Percentiles rank a stretch among this genome's conserved stretches.
Conservation (phyloP, 345 rosid genomes). For the Camelina laxa region DNA sequence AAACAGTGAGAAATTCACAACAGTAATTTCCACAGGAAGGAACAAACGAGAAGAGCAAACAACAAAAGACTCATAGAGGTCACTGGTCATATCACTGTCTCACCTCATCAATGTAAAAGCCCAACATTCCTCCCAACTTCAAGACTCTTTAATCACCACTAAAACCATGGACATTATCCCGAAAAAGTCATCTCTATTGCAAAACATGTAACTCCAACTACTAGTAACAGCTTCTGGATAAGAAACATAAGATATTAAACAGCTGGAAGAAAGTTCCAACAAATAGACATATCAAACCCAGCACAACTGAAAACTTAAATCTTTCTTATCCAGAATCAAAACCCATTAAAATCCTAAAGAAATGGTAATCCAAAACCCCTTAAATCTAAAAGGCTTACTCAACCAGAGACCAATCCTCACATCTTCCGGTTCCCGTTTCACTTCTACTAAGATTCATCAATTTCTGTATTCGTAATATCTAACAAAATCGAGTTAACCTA, state of each 20-base stretch:
- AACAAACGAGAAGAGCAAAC: constrained; percentile 10
- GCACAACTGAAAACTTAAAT: neutral
- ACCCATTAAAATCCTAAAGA: neutral
- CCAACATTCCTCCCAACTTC: constrained; percentile 71
- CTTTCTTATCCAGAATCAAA: constrained; percentile 31
- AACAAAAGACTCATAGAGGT: constrained; percentile 20
- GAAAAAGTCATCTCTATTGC: constrained; percentile 51
- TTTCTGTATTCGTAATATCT: neutral
- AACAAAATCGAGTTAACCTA: neutral
- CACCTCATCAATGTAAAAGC: constrained; percentile 72
- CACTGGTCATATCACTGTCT: constrained; percentile 15
- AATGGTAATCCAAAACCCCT: constrained; percentile 6
- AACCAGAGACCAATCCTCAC: no score
- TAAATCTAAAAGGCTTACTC: neutral
- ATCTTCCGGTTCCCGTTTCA: no score
- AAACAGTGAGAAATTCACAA: neutral
- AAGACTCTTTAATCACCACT: constrained; percentile 61
- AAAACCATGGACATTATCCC: constrained; percentile 46
- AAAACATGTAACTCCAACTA: constrained; percentile 43
- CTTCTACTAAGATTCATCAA: no score
- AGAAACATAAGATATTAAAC: constrained; percentile 42
- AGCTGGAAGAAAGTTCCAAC: constrained; percentile 23
- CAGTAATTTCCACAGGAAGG: neutral
- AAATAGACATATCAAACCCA: constrained; percentile 3
- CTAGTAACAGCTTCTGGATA: constrained; percentile 51